These are phyloP conservation scores for Tubosaeta sp. DNA, from an alignment of 768 basidiomycete species.

Conservation along the genomic window DNA sequence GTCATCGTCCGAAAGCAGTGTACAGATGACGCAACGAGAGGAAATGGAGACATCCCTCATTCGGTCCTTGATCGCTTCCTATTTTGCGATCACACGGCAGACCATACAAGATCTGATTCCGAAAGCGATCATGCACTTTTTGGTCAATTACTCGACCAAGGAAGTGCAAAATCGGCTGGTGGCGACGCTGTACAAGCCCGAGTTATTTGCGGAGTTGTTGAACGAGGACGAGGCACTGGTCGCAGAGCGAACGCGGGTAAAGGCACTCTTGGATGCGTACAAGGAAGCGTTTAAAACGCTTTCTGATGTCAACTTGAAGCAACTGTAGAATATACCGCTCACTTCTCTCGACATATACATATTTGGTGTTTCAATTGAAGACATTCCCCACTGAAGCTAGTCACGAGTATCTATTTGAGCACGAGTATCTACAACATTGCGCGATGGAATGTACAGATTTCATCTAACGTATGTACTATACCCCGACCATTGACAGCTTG, in stretches of 20 bases:
- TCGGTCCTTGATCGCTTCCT: conserved; percentile 89
- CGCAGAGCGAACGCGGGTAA: conserved; percentile 88
- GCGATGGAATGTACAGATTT: not conserved
- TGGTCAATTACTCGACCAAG: conserved; percentile 95
- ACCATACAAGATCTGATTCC: conserved; percentile 96
- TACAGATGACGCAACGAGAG: conserved; percentile 72
- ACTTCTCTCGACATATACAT: not conserved
- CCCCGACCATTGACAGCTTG: not conserved
- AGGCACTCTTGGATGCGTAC: conserved; percentile 93
- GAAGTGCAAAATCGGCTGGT: conserved; percentile 96
- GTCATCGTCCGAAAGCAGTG: conserved; percentile 55
- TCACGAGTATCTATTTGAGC: not conserved
- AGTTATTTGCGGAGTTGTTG: conserved; percentile 83
- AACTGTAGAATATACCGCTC: conserved; percentile 32
- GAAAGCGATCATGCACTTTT: conserved; percentile 97
- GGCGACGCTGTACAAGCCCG: conserved; percentile 91
- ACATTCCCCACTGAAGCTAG: not conserved
- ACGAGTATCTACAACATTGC: not conserved
- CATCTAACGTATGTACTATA: not conserved
- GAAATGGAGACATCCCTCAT: conserved; percentile 97
- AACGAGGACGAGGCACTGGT: conserved; percentile 96
- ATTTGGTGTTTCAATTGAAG: not conserved
- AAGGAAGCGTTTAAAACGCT: conserved; percentile 89
- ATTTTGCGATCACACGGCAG: conserved; percentile 94
- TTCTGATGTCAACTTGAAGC: conserved; percentile 77